phyloP scores from a whole-genome alignment of 164 flowering plant species.

The Malania oleifera region DNA sequence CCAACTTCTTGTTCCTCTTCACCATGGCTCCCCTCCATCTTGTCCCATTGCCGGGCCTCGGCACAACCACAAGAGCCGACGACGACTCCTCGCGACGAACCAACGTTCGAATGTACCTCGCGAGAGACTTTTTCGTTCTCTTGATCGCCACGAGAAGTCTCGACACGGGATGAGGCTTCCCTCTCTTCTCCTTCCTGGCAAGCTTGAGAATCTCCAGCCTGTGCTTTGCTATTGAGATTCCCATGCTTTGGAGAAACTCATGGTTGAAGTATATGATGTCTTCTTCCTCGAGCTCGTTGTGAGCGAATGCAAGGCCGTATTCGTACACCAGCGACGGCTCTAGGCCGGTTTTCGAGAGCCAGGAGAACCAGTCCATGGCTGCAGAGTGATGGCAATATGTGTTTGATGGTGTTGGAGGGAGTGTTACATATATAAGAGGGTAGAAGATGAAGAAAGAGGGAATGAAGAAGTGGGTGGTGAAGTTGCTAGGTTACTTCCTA shows the following conservation, averaged over 20 bases:
- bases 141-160: constrained; percentile 48
- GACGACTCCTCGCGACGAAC: constrained; percentile 33
- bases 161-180: constrained; percentile 30
- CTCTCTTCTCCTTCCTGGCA: constrained; percentile 40
- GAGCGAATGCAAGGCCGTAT: constrained; percentile 45
- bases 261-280: constrained; percentile 60
- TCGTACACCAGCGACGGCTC: constrained; percentile 53
- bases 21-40: constrained; percentile 56
- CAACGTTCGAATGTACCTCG: constrained; percentile 38
- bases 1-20: constrained; percentile 50
- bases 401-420: not conserved
- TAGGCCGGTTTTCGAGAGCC: constrained; percentile 56
- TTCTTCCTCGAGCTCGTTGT: constrained; percentile 62
- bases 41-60: constrained; percentile 28
- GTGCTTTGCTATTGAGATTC: constrained; percentile 65
- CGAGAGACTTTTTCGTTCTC: constrained; percentile 40
- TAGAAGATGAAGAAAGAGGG: not conserved
- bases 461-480: not conserved
- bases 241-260: constrained; percentile 73
- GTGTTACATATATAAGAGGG: constrained; percentile 15
- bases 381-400: not conserved
- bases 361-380: constrained; percentile 62
- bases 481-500: not conserved
- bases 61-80: constrained; percentile 47
- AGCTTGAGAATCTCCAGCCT: constrained; percentile 69